Base-by-base conservation (phyloP, 495 filamentous ascomycete species). In the Daldinia concentrica region DNA sequence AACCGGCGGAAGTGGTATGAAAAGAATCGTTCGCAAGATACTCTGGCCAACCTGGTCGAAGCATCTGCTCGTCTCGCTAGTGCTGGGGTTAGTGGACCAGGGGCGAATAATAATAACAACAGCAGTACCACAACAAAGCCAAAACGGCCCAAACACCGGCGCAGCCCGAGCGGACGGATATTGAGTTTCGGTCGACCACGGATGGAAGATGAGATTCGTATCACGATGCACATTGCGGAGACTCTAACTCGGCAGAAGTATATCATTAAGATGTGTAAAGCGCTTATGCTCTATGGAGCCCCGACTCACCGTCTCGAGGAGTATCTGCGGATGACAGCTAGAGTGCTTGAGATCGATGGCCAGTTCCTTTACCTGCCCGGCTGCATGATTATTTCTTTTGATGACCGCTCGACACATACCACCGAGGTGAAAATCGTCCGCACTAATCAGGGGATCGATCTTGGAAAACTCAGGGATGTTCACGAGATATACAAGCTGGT, bases 311-410 rank as follows among this genome's bases (percentile, higher is more conserved):
- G 91, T 9, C 77, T 94, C 17, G 91, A 94, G 76, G 85, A 86
- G 72, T 97, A 97, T 74, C 91, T 98, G 91, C 89, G 86, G 61
- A 97, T 94, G 93, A 92, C 92, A 14, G 90, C 94, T 27, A 87
- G 92, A 3, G 92, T 96, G 4, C 86, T 98, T 50, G 91, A 95
- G 78, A 94, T 98, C 52, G 92, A 97, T 66, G 92, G 90, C 45
- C 93, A 97, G 66, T 98, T 97, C 73, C 80, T 97, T 45, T 98
- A 97, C 76, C 89, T 97, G 24, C 95, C 95, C 1, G 93, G 93
- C 19, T 96, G 92, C 74, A 98, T 98, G 95, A 92, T 98, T 67
- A 90, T 97, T 65, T 93, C 93, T 4, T 98, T 98, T 75, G 95
- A 97, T 74, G 95, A 98, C 80, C 85, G 87, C 26, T 86, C 89